Percentiles rank a stretch among this genome's conserved stretches.
phyloP scores from a whole-genome alignment of 164 flowering plant species.

The Aristolochia fimbriata region DNA sequence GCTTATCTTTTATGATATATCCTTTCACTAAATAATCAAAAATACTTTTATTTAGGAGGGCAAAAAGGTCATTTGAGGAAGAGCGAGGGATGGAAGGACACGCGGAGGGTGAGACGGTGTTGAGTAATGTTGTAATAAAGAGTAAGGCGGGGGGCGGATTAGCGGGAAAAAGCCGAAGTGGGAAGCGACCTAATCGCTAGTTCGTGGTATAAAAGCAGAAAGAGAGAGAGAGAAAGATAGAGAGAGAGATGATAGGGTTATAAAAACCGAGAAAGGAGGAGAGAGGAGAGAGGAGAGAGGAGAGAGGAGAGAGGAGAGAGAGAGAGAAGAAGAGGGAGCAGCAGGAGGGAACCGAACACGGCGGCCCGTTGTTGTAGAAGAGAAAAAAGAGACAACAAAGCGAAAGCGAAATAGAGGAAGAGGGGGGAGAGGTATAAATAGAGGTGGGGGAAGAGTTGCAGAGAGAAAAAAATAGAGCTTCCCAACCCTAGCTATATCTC shows the following conservation, averaged over 20 bases:
- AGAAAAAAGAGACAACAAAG: not conserved
- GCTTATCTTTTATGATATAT: no score
- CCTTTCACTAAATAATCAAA: no score
- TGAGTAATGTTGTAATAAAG: not conserved
- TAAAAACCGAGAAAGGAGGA: not conserved
- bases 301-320: not conserved
- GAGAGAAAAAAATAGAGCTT: constrained; percentile 3
- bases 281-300: not conserved
- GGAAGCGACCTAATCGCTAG: constrained; percentile 6
- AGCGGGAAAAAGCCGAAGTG: not conserved
- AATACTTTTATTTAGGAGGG: no score
- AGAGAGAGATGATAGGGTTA: not conserved
- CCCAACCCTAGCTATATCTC: not conserved
- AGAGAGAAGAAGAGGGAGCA: constrained; percentile 1
- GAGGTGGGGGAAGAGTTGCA: not conserved
- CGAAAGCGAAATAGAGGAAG: not conserved
- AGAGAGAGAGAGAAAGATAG: not conserved
- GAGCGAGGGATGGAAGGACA: not conserved
- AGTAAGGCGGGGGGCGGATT: not conserved
- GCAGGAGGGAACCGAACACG: constrained; percentile 5
- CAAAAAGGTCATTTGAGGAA: not conserved
- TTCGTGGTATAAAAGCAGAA: not conserved
- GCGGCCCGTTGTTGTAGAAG: constrained; percentile 7
- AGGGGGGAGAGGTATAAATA: not conserved
- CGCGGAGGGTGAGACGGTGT: not conserved